Base-by-base conservation (phyloP, 2,329 filamentous ascomycete genomes). In the Trichothecium sympodiale region DNA sequence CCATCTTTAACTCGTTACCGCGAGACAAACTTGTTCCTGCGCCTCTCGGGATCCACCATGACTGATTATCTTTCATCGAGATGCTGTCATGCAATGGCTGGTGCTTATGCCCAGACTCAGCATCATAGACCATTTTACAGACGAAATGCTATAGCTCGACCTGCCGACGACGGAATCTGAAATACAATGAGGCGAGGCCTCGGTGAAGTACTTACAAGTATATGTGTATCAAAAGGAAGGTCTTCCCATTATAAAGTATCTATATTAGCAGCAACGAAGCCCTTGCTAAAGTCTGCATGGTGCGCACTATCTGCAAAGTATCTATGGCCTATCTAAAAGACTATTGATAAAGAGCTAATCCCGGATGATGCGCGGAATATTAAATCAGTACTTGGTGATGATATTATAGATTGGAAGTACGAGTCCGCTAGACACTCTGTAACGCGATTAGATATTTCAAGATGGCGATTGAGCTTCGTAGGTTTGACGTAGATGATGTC, bases 401-500 rank as follows among this genome's bases (percentile, higher is more conserved):
- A n/a, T n/a, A n/a, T n/a, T n/a, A n/a, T 27, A n/a, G 15, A 31
- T 15, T 31, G 29, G 29, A 10, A 16, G 9, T 31, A 31, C 15
- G 8, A 31, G 15, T 8, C 29, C 8, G 29, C 15, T 10, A 16
- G 8, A 8, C 15, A 31, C 15, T 31, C 12, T 15, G 15, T 15
- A 10, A 15, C 9, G 26, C 26, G 8, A 8, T 27, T n/a, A n/a
- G 8, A 8, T n/a, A 27, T 8, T n/a, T 27, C 8, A 8, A n/a
- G n/a, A 8, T n/a, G 8, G 29, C 29, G 15, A 15, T 31, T 15
- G 10, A 31, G 29, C 29, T 31, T 8, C 29, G 31, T 4, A 37
- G 27, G 1, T 67, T 73, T 13, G 69, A 70, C 3, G 60, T 71
- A 3, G 44, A 34, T 8, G 12, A 36, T 0, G 35, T 37, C 1